Conservation (phyloP, 768 basidiomycete species). For the Myochromella boudieri region DNA sequence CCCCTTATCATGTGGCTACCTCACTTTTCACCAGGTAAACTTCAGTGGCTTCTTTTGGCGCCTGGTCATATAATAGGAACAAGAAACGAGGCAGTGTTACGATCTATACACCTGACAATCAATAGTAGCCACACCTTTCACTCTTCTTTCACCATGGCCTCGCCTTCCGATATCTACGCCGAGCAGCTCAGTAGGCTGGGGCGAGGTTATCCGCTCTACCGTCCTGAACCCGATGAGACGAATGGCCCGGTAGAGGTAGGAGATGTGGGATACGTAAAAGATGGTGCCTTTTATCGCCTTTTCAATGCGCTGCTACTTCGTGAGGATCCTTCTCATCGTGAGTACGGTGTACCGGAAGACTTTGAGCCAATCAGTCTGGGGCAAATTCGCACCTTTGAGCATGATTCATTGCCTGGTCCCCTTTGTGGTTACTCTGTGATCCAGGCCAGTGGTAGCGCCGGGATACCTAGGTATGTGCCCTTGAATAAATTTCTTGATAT, state of each 20-base stretch:
- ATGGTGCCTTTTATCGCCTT: constrained; percentile 15
- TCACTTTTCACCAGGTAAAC: too few relatives aligned
- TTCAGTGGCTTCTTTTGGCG: too few relatives aligned
- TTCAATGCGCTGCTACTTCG: constrained; percentile 11
- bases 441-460: constrained; percentile 1
- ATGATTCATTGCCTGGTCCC: constrained; percentile 12
- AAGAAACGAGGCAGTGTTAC: too few relatives aligned
- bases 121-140: too few relatives aligned
- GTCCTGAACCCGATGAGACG: constrained; percentile 9
- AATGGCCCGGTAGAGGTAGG: constrained; percentile 9
- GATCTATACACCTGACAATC: too few relatives aligned
- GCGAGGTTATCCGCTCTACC: constrained; percentile 10
- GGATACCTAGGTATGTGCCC: constrained; percentile 9
- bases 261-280: constrained; percentile 7
- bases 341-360: constrained; percentile 7
- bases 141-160: too few relatives aligned
- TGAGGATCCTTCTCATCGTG: constrained; percentile 9
- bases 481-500: neutral
- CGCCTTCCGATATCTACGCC: constrained; percentile 9
- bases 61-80: too few relatives aligned
- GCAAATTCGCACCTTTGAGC: constrained; percentile 1
- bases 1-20: too few relatives aligned
- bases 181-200: constrained; percentile 8
- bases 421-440: constrained; percentile 10
- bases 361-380: constrained; percentile 10